These are phyloP conservation scores for Linderina pennispora DNA, from an alignment of 192 early-diverging fungal genomes.

Conservation along the genomic window DNA sequence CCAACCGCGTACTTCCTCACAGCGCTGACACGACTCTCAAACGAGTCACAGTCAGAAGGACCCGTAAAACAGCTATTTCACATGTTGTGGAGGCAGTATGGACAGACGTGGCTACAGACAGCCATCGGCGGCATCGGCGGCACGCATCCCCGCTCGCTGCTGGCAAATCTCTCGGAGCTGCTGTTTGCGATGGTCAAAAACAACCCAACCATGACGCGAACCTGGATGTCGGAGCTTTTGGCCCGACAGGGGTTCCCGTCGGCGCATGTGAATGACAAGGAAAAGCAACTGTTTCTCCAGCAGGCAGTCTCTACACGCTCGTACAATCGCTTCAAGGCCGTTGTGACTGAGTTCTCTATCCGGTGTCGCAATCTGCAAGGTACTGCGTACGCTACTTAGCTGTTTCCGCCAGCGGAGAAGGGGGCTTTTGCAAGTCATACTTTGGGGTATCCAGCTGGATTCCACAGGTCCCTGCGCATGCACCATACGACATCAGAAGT, in stretches of 20 bases:
- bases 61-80: slow-evolving; percentile 8
- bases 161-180: slow-evolving; percentile 38
- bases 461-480: no score
- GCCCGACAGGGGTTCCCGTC: slow-evolving; percentile 26
- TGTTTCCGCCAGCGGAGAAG: not conserved
- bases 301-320: slow-evolving; percentile 30
- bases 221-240: slow-evolving; percentile 23
- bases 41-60: not conserved
- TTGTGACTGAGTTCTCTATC: slow-evolving; percentile 29
- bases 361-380: slow-evolving; percentile 36
- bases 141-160: slow-evolving; percentile 36
- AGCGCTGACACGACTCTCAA: slow-evolving; percentile 22
- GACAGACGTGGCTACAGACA: slow-evolving; percentile 27
- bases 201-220: slow-evolving; percentile 8
- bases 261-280: slow-evolving; percentile 6
- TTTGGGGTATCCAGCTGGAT: no score
- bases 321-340: slow-evolving; percentile 17
- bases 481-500: not conserved
- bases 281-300: slow-evolving; percentile 30
- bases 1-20: slow-evolving; percentile 35
- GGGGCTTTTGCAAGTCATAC: no score
- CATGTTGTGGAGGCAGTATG: slow-evolving; percentile 21
- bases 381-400: slow-evolving; percentile 8
- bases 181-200: slow-evolving; percentile 36
- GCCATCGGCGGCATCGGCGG: slow-evolving; percentile 39